Evolutionary conservation across 306 rosid genomes (phyloP).

Genomic region (Cucumis hystrix): DNA sequence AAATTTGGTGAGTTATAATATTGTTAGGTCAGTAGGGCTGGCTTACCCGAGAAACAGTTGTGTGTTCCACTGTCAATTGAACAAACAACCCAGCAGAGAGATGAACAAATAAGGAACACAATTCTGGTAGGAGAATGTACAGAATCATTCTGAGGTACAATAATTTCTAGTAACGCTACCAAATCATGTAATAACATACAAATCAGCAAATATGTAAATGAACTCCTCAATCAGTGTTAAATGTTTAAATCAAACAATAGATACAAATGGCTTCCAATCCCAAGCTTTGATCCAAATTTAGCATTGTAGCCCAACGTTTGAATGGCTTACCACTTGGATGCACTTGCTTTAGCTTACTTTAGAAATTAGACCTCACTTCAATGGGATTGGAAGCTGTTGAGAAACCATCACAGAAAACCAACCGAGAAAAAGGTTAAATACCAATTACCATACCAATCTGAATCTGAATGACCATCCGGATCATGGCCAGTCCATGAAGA

Average conservation of each 20-base stretch:
- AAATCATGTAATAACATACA: background rate
- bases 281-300: background rate
- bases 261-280: background rate
- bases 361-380: background rate
- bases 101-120: slow-evolving; percentile 5
- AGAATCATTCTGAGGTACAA: background rate
- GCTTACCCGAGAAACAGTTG: background rate
- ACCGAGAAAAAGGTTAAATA: background rate
- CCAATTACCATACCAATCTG: slow-evolving; percentile 7
- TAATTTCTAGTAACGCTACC: background rate
- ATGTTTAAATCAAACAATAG: slow-evolving; percentile 4
- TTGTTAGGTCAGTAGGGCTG: background rate
- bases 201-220: slow-evolving; percentile 1
- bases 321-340: background rate
- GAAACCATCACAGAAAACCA: slow-evolving; percentile 2
- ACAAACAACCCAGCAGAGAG: background rate
- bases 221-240: background rate
- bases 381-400: background rate
- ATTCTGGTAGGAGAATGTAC: background rate
- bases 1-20: background rate
- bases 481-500: background rate
- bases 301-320: background rate
- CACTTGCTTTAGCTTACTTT: background rate
- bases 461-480: background rate
- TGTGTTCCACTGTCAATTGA: background rate